Conservation (phyloP, 768 basidiomycete genomes). For the Imleria badia region DNA sequence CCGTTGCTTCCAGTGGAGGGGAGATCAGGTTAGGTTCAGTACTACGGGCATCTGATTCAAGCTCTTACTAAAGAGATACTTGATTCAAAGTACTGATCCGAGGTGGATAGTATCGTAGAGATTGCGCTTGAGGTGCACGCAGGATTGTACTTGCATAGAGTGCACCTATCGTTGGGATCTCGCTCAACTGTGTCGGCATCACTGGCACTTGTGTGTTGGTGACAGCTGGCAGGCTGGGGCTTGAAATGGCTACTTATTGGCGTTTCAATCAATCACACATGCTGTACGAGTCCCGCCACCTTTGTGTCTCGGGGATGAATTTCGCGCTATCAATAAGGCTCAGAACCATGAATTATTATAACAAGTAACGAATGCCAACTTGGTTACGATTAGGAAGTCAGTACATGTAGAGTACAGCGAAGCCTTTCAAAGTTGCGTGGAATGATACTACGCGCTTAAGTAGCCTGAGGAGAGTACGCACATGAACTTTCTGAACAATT, state of each 20-base stretch:
- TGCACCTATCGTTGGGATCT: conserved; percentile 56
- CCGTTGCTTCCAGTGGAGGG: conserved; percentile 54
- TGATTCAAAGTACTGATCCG: conserved; percentile 45
- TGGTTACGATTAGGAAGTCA: neutral
- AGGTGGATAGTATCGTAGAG: conserved; percentile 31
- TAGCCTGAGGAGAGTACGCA: neutral
- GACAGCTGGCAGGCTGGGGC: too few species aligned
- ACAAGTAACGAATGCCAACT: neutral
- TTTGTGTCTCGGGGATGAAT: too few species aligned
- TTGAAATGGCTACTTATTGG: too few species aligned
- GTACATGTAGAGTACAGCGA: conserved; percentile 16
- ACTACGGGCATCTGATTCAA: neutral
- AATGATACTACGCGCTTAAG: neutral
- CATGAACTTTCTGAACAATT: conserved; percentile 1
- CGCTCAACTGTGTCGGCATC: conserved; percentile 33
- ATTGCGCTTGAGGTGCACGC: conserved; percentile 29
- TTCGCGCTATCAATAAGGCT: neutral
- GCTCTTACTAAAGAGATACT: conserved; percentile 56
- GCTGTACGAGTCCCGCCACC: too few species aligned
- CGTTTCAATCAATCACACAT: too few species aligned
- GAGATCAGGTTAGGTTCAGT: neutral
- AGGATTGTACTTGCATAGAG: conserved; percentile 49
- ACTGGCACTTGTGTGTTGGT: neutral
- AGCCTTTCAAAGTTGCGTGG: neutral
- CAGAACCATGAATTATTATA: too few species aligned